These are phyloP conservation scores for Tetrahymena thermophila DNA, from an alignment of 73 alveolate genomes.

Conservation along the genomic window DNA sequence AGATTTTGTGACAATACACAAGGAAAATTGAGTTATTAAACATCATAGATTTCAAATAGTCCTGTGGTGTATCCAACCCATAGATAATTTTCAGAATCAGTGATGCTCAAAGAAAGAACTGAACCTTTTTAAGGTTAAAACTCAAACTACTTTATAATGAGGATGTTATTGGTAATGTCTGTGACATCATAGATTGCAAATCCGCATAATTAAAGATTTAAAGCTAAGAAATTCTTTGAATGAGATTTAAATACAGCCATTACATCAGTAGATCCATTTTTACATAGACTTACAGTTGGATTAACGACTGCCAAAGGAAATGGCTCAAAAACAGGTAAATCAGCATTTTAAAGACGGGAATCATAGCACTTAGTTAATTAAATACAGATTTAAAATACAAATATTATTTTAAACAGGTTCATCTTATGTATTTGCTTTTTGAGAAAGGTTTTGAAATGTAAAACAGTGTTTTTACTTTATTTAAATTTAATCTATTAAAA, in stretches of 20 bases:
- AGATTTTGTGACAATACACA: neutral
- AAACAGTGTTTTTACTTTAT: too few relatives aligned
- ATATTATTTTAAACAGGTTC: neutral
- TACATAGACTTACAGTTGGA: neutral
- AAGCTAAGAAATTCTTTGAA: neutral
- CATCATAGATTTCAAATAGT: neutral
- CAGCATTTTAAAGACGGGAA: neutral
- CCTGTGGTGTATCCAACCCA: neutral
- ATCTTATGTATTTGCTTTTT: too few relatives aligned
- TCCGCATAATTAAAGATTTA: neutral
- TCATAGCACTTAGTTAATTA: neutral
- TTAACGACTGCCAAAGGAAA: neutral
- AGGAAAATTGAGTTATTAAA: neutral
- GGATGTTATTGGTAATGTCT: neutral
- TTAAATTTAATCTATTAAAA: too few relatives aligned
- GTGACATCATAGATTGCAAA: neutral
- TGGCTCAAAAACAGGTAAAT: neutral
- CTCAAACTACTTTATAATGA: neutral
- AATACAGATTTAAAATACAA: too few relatives aligned
- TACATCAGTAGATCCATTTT: neutral
- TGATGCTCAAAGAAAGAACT: neutral
- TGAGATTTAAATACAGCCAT: neutral
- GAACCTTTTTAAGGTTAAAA: neutral
- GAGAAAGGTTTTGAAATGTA: too few relatives aligned
- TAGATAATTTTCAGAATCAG: neutral